Conservation (phyloP, 2,329 filamentous ascomycete genomes). For the Cytospora mali region DNA sequence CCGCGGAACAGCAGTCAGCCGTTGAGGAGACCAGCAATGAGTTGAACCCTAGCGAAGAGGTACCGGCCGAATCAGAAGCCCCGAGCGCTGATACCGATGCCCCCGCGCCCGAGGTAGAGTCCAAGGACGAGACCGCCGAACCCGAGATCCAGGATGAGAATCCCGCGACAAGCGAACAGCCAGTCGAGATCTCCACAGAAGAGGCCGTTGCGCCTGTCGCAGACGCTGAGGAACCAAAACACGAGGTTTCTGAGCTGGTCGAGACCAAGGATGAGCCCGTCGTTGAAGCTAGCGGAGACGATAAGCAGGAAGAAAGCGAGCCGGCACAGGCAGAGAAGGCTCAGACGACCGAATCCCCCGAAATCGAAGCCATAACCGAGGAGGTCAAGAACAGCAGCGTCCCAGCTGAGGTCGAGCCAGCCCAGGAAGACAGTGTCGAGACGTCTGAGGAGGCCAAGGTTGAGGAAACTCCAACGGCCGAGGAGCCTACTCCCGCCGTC, state of each 20-base stretch:
- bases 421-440: not conserved
- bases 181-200: slow-evolving; percentile 3
- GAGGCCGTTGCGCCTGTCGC: slow-evolving; percentile 1
- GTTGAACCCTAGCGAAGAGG: not conserved
- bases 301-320: too few relatives aligned
- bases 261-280: not conserved
- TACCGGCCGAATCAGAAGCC: not conserved
- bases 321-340: too few relatives aligned
- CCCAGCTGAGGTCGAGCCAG: not conserved
- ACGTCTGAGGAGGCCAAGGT: not conserved
- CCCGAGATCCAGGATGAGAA: not conserved
- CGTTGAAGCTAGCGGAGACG: not conserved
- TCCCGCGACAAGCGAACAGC: not conserved
- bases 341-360: too few relatives aligned
- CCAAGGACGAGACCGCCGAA: slow-evolving; percentile 2
- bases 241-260: slow-evolving; percentile 3
- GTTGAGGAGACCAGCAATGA: slow-evolving; percentile 1
- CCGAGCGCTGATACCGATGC: not conserved
- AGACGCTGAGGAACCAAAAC: not conserved
- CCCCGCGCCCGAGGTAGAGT: not conserved
- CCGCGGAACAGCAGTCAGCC: too few relatives aligned
- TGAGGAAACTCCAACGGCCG: not conserved
- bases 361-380: not conserved
- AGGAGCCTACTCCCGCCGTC: not conserved
- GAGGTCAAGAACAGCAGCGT: slow-evolving; percentile 6